phyloP scores from a whole-genome alignment of 2,329 filamentous ascomycete species.

The Didymella arachidicola region DNA sequence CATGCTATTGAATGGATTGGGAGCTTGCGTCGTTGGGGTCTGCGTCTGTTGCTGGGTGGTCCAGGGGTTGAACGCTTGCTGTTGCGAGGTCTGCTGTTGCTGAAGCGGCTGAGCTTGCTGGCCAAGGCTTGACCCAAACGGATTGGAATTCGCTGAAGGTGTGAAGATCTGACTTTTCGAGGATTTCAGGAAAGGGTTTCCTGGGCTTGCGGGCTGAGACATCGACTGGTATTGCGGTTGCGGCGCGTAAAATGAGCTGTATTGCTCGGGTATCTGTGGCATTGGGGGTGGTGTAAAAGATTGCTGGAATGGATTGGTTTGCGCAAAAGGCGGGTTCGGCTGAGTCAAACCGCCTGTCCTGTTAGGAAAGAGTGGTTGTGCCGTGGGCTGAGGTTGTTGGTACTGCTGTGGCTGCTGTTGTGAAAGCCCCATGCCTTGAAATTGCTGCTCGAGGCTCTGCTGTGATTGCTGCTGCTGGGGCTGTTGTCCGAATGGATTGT shows the following conservation, averaged over 20 bases:
- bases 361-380: constrained; percentile 71
- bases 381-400: constrained; percentile 39
- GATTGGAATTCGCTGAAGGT: constrained; percentile 46
- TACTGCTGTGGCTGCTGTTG: constrained; percentile 51
- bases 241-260: constrained; percentile 44
- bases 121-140: constrained; percentile 56
- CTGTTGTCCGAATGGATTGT: constrained; percentile 31
- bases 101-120: constrained; percentile 53
- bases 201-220: constrained; percentile 48
- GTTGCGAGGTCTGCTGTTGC: constrained; percentile 24
- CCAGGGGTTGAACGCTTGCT: constrained; percentile 37
- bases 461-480: constrained; percentile 32
- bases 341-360: constrained; percentile 70
- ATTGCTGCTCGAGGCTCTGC: constrained; percentile 68
- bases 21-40: constrained; percentile 24
- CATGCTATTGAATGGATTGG: constrained; percentile 39
- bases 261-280: constrained; percentile 52
- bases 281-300: constrained; percentile 53
- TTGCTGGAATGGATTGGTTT: constrained; percentile 53
- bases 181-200: constrained; percentile 56
- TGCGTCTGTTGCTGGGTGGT: constrained; percentile 30
- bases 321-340: constrained; percentile 50
- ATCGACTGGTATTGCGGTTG: constrained; percentile 50
- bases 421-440: constrained; percentile 76
- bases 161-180: constrained; percentile 54